Evolutionary conservation across 1,139 yeast genomes (phyloP).

Genomic region (Candida sp.): DNA sequence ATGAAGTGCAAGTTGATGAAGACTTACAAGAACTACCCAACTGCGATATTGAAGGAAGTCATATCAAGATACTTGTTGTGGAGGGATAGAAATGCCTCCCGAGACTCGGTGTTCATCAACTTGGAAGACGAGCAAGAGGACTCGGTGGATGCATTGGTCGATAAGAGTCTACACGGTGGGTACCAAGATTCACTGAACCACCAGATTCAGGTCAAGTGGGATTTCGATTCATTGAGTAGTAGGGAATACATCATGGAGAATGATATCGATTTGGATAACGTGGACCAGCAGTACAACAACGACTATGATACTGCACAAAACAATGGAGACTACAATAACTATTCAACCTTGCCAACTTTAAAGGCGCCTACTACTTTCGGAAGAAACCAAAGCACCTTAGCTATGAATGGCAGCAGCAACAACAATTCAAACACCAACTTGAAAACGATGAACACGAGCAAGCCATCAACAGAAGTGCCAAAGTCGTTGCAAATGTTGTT

Average conservation of each 20-base stretch:
- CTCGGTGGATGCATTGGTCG: slow-evolving; percentile 16
- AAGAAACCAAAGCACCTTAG: slow-evolving; percentile 11
- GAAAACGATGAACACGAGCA: slow-evolving; percentile 9
- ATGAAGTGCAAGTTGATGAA: slow-evolving; percentile 75
- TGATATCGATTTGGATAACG: slow-evolving; percentile 56
- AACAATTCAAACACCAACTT: slow-evolving; percentile 11
- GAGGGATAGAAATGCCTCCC: slow-evolving; percentile 64
- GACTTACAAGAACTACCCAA: slow-evolving; percentile 61
- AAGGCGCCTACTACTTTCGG: slow-evolving; percentile 17
- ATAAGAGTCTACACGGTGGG: slow-evolving; percentile 15
- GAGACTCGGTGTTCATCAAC: slow-evolving; percentile 51
- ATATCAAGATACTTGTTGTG: slow-evolving; percentile 82
- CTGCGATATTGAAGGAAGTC: slow-evolving; percentile 68
- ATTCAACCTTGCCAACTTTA: slow-evolving; percentile 34
- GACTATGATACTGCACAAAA: slow-evolving; percentile 27
- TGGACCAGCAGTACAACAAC: slow-evolving; percentile 27
- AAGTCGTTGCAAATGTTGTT: slow-evolving; percentile 74
- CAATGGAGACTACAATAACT: slow-evolving; percentile 20
- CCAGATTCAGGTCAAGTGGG: slow-evolving; percentile 81
- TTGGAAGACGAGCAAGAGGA: slow-evolving; percentile 33
- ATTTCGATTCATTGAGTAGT: slow-evolving; percentile 78
- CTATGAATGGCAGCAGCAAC: slow-evolving; percentile 7
- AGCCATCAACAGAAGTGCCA: slow-evolving; percentile 56
- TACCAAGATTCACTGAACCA: slow-evolving; percentile 20
- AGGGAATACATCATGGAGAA: slow-evolving; percentile 74